Percentiles rank a stretch among this genome's conserved stretches.
phyloP scores from a whole-genome alignment of 129 eudicot genomes.

The Helianthus tuberosus region DNA sequence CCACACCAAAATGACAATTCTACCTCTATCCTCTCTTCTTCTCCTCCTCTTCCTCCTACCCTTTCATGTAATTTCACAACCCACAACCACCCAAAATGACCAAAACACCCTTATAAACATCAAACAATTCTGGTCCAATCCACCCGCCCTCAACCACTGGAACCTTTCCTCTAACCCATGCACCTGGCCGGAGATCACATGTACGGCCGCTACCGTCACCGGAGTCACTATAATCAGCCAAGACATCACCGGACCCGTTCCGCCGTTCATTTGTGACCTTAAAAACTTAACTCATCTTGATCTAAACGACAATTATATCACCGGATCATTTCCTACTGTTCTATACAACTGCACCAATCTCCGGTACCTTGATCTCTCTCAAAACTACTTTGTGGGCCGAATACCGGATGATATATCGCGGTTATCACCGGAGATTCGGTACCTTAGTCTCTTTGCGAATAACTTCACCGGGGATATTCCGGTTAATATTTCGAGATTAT shows the following conservation, averaged over 20 bases:
- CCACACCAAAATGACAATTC: conserved; percentile 13
- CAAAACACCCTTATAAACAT: conserved; percentile 48
- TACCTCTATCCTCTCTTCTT: conserved; percentile 22
- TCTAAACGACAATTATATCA: conserved; percentile 40
- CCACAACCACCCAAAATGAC: neutral
- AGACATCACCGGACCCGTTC: conserved; percentile 41
- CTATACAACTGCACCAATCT: conserved; percentile 71
- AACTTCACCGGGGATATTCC: conserved; percentile 84
- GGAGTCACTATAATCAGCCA: conserved; percentile 23
- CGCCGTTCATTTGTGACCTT: conserved; percentile 66
- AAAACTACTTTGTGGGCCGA: conserved; percentile 50
- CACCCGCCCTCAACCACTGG: conserved; percentile 59
- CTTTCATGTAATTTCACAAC: conserved; percentile 49
- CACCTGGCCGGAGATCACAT: conserved; percentile 69
- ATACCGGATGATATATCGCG: conserved; percentile 56
- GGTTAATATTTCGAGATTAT: conserved; percentile 40
- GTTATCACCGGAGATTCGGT: conserved; percentile 42
- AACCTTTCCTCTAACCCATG: conserved; percentile 53
- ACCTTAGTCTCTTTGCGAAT: conserved; percentile 44
- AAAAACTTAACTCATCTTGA: conserved; percentile 55
- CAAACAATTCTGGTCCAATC: conserved; percentile 55
- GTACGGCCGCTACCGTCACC: conserved; percentile 42
- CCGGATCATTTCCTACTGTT: conserved; percentile 50
- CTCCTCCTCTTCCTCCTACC: conserved; percentile 46
- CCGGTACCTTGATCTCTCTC: conserved; percentile 54